Evolutionary conservation across 306 rosid genomes (phyloP).

Genomic region (Carpinus viminea): DNA sequence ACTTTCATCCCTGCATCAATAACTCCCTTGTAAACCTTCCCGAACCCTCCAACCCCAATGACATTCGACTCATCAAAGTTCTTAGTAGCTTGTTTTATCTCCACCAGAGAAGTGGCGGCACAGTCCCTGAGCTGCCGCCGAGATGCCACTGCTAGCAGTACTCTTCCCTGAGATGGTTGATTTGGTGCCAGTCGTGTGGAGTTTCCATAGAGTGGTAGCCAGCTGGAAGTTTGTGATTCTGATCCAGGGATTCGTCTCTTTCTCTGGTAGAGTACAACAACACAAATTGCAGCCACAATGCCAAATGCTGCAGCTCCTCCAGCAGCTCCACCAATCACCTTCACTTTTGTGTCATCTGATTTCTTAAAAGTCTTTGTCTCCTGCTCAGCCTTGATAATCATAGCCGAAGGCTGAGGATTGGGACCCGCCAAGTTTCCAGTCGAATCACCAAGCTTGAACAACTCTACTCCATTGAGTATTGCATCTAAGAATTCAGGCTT

Average conservation of each 20-base stretch:
- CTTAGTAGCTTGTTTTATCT: constrained; percentile 47
- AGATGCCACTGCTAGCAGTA: constrained; percentile 17
- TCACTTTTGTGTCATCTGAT: background rate
- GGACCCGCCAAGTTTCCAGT: constrained; percentile 45
- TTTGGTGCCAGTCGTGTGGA: constrained; percentile 25
- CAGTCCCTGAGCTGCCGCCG: constrained; percentile 50
- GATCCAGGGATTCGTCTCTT: constrained; percentile 39
- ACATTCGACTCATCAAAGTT: constrained; percentile 51
- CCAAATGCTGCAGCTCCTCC: constrained; percentile 56
- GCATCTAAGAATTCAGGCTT: constrained; percentile 47
- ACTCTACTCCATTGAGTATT: constrained; percentile 50
- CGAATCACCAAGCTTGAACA: constrained; percentile 53
- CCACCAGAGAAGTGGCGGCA: constrained; percentile 51
- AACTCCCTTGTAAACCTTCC: constrained; percentile 41
- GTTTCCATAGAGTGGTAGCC: constrained; percentile 49
- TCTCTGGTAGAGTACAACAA: constrained; percentile 28
- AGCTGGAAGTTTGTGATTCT: constrained; percentile 37
- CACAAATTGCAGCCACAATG: constrained; percentile 41
- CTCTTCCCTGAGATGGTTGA: constrained; percentile 43
- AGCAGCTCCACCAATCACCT: constrained; percentile 52
- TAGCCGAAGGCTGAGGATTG: constrained; percentile 50
- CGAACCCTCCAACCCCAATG: constrained; percentile 67
- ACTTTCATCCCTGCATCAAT: constrained; percentile 48
- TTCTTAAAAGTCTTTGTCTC: background rate
- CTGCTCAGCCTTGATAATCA: constrained; percentile 23